phyloP scores from a whole-genome alignment of 768 basidiomycete genomes.

The Boletus eberwhitei region DNA sequence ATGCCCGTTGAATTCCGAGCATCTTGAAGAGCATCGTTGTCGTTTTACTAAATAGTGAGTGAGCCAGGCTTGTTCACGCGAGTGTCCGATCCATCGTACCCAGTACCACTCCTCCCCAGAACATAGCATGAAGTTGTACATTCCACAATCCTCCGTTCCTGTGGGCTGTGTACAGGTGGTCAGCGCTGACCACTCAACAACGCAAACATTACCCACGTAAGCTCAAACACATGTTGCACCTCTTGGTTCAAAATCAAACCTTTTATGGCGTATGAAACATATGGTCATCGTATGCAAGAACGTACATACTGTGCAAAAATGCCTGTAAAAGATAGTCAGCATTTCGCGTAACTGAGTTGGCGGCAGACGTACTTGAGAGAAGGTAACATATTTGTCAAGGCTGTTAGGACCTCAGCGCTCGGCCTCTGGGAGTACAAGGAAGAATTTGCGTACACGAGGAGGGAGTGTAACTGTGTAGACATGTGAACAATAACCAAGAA shows the following conservation, averaged over 20 bases:
- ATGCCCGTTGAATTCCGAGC: constrained; percentile 61
- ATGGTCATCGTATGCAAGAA: neutral
- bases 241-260: constrained; percentile 26
- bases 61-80: neutral
- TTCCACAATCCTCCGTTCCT: constrained; percentile 57
- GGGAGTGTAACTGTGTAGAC: constrained; percentile 46
- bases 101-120: constrained; percentile 69
- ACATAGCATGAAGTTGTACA: constrained; percentile 62
- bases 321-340: constrained; percentile 18
- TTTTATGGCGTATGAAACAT: neutral
- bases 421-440: constrained; percentile 8
- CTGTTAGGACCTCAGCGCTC: constrained; percentile 40
- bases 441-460: constrained; percentile 48
- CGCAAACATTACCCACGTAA: constrained; percentile 15
- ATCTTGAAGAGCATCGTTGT: constrained; percentile 79
- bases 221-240: constrained; percentile 27
- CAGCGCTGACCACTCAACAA: constrained; percentile 12
- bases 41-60: constrained; percentile 50
- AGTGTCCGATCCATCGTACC: constrained; percentile 37
- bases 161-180: constrained; percentile 27
- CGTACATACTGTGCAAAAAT: constrained; percentile 18
- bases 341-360: constrained; percentile 36
- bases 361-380: constrained; percentile 23
- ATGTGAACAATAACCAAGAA: neutral
- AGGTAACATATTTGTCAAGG: constrained; percentile 29